These are phyloP conservation scores for Aureobasidium sp. DNA, from an alignment of 2,329 filamentous ascomycete genomes.

Conservation along the genomic window DNA sequence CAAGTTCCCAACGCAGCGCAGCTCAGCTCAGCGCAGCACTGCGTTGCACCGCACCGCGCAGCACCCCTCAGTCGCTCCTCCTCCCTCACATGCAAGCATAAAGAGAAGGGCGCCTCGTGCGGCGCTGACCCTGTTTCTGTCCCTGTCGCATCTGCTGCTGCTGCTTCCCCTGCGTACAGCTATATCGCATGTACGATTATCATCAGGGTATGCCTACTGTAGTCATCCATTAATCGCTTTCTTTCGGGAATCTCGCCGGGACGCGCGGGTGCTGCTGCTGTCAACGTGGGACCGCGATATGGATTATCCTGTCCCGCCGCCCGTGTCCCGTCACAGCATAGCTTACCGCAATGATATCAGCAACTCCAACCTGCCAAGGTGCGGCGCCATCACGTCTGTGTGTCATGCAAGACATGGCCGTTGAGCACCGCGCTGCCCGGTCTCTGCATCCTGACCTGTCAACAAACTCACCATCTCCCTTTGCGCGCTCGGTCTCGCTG, in stretches of 20 bases:
- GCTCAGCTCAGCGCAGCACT: neutral
- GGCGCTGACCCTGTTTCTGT: neutral
- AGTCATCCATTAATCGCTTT: constrained; percentile 4
- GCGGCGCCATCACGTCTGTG: constrained; percentile 8
- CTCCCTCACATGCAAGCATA: constrained; percentile 9
- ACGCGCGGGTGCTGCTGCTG: constrained; percentile 9
- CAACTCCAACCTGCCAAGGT: constrained; percentile 1
- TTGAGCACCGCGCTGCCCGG: neutral
- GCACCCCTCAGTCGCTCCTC: neutral
- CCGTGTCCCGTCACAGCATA: neutral
- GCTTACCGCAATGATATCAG: constrained; percentile 9
- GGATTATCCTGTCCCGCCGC: neutral
- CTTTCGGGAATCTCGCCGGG: neutral
- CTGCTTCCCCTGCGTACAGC: neutral
- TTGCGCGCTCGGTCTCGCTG: neutral
- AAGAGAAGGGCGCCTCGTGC: constrained; percentile 1
- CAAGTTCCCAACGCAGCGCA: neutral
- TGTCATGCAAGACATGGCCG: constrained; percentile 10
- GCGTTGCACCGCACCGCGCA: neutral
- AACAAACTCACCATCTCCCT: neutral
- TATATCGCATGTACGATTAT: constrained; percentile 2
- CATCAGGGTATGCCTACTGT: neutral
- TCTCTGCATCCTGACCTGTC: constrained; percentile 10
- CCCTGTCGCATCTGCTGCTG: neutral
- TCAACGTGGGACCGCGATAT: constrained; percentile 8